phyloP scores from a whole-genome alignment of 2,329 filamentous ascomycete genomes.

The Fusarium anthophilum region DNA sequence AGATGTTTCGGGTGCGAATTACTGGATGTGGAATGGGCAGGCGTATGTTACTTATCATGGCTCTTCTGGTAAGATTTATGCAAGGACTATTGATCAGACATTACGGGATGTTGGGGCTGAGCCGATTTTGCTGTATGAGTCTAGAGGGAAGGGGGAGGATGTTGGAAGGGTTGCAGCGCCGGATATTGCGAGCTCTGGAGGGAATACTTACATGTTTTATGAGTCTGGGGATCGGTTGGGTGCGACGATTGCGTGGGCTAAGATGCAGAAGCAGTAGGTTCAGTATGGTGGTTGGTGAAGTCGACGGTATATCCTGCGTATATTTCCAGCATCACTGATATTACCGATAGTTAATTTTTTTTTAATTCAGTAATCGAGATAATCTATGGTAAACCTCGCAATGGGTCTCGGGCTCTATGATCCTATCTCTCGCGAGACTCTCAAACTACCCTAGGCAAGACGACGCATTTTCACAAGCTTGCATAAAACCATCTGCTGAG shows the following conservation, averaged over 20 bases:
- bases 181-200: not conserved
- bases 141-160: constrained; percentile 2
- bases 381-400: fast-evolving
- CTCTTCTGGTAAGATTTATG: constrained; percentile 3
- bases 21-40: constrained; percentile 20
- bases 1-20: constrained; percentile 16
- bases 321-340: not conserved
- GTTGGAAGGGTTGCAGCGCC: constrained; percentile 12
- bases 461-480: not conserved
- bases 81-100: constrained; percentile 23
- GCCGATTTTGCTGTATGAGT: constrained; percentile 13
- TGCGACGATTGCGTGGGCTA: constrained; percentile 14
- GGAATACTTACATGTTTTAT: constrained; percentile 16
- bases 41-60: constrained; percentile 21
- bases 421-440: too few species aligned
- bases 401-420: not conserved
- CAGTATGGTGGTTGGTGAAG: too few species aligned
- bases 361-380: not conserved
- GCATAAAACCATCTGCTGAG: not conserved
- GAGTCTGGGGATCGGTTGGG: constrained; percentile 3
- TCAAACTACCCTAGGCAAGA: not conserved
- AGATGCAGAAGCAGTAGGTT: not conserved
- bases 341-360: too few species aligned
- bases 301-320: too few species aligned
- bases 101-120: constrained; percentile 12